Conservation (phyloP, 2,329 filamentous ascomycete species). For the Epichloe festucae region DNA sequence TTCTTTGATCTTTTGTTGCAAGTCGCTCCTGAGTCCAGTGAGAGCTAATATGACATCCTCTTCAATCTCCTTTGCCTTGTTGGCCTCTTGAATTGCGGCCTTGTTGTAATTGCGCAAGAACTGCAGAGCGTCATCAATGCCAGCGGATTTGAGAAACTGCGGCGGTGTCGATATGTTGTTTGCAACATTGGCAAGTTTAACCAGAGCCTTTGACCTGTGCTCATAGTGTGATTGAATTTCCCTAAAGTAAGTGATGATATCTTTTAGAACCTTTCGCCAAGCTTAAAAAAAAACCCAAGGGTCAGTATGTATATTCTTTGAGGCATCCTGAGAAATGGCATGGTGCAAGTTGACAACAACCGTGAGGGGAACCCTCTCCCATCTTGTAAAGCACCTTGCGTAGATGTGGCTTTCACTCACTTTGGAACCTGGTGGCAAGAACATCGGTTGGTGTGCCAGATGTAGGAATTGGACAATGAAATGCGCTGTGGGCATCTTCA, state of each 20-base stretch:
- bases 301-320: neutral
- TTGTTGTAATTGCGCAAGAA: slow-evolving; percentile 76
- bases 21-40: slow-evolving; percentile 71
- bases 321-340: neutral
- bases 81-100: slow-evolving; percentile 63
- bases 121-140: slow-evolving; percentile 76
- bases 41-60: slow-evolving; percentile 82
- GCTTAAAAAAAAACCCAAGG: slow-evolving; percentile 33
- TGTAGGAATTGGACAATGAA: slow-evolving; percentile 81
- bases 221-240: slow-evolving; percentile 89
- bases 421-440: slow-evolving; percentile 77
- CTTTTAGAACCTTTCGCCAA: slow-evolving; percentile 92
- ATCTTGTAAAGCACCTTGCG: neutral
- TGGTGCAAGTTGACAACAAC: neutral
- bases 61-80: slow-evolving; percentile 83
- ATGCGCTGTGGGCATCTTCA: slow-evolving; percentile 67
- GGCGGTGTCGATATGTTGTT: slow-evolving; percentile 67
- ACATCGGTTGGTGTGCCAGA: slow-evolving; percentile 77
- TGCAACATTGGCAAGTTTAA: slow-evolving; percentile 73
- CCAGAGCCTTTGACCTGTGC: slow-evolving; percentile 63
- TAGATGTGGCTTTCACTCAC: slow-evolving; percentile 33
- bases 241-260: slow-evolving; percentile 84
- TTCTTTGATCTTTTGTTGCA: slow-evolving; percentile 95
- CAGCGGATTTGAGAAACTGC: slow-evolving; percentile 65
- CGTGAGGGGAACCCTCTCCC: neutral